These are phyloP conservation scores for Fusarium udum DNA, from an alignment of 2,329 filamentous ascomycete species.

Conservation along the genomic window DNA sequence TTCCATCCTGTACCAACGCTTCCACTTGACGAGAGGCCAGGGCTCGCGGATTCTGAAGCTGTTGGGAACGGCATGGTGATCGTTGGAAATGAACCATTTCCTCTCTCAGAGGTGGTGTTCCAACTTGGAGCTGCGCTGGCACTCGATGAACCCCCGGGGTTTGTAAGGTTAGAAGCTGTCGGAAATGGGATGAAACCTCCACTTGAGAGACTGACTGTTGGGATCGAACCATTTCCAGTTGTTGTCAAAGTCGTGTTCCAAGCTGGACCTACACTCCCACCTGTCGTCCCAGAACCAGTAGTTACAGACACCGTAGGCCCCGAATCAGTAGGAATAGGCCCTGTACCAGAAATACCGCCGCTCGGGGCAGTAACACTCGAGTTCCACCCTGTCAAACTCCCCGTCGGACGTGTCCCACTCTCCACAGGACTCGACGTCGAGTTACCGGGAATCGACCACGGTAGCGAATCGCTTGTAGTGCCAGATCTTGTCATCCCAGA, in stretches of 20 bases:
- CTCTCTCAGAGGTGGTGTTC: not conserved
- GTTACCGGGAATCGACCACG: slow-evolving; percentile 18
- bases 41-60: not conserved
- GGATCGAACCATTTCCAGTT: not conserved
- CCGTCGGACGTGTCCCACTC: slow-evolving; percentile 21
- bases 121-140: not conserved
- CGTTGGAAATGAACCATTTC: not conserved
- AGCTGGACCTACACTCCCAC: not conserved
- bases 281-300: not conserved
- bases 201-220: not conserved
- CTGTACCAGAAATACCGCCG: not conserved
- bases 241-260: not conserved
- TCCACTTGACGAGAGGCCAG: too few species aligned
- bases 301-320: not conserved
- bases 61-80: not conserved
- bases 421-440: slow-evolving; percentile 7
- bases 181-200: not conserved
- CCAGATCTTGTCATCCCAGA: slow-evolving; percentile 6
- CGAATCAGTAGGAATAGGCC: not conserved
- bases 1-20: not conserved
- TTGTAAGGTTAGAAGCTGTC: not conserved
- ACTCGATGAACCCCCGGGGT: not conserved
- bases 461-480: slow-evolving; percentile 9
- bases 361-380: slow-evolving; percentile 18
- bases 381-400: slow-evolving; percentile 16